Conservation (phyloP, 2,329 filamentous ascomycete genomes). For the Botrytis deweyae region DNA sequence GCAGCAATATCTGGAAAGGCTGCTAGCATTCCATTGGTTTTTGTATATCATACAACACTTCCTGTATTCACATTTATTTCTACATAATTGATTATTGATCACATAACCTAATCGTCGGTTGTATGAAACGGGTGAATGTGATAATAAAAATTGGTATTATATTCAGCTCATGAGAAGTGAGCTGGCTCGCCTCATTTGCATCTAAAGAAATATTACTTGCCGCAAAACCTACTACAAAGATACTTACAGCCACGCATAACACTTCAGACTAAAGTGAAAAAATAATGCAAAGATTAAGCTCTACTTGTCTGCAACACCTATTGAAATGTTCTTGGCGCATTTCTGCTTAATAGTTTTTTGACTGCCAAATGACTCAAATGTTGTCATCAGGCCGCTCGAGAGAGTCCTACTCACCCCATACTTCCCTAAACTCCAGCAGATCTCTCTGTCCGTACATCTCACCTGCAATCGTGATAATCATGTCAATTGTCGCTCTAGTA, state of each 20-base stretch:
- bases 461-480: conserved; percentile 85
- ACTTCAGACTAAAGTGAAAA: not conserved
- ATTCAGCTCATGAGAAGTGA: not conserved
- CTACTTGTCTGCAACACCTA: not conserved
- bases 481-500: conserved; percentile 72
- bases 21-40: not conserved
- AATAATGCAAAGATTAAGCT: conserved; percentile 1
- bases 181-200: not conserved
- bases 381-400: not conserved
- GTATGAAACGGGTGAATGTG: not conserved
- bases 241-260: conserved; percentile 1
- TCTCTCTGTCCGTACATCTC: conserved; percentile 90
- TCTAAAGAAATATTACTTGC: conserved; percentile 10
- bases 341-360: not conserved
- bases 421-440: conserved; percentile 70
- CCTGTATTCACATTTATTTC: not conserved
- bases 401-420: conserved; percentile 42
- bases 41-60: not conserved
- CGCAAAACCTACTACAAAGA: not conserved
- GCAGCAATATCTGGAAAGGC: not conserved
- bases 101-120: not conserved
- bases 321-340: not conserved
- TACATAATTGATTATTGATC: not conserved
- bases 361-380: not conserved
- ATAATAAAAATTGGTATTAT: not conserved